Percentiles rank a stretch among this genome's conserved stretches.
phyloP scores from a whole-genome alignment of 768 basidiomycete genomes.

The Phlebiopsis flavidoalba region DNA sequence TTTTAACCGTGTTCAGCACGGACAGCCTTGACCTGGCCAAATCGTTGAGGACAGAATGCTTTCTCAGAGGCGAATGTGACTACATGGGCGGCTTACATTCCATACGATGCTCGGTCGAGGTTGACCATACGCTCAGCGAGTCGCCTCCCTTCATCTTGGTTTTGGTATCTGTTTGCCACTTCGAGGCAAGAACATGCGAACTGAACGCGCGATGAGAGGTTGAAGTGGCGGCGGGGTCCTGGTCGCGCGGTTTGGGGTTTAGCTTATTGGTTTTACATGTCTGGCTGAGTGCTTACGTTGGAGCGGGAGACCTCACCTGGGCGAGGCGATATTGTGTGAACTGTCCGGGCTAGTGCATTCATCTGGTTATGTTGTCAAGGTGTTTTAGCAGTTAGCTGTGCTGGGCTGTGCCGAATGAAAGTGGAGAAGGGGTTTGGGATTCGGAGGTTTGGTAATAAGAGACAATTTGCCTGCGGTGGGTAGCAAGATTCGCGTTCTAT shows the following conservation, averaged over 20 bases:
- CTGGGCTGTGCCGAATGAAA: constrained; percentile 6
- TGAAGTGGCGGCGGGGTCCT: constrained; percentile 21
- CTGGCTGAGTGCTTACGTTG: no score
- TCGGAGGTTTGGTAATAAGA: constrained; percentile 7
- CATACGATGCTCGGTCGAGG: constrained; percentile 80
- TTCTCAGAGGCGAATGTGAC: background rate
- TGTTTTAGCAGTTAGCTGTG: no score
- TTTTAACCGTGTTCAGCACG: constrained; percentile 86
- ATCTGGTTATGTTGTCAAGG: no score
- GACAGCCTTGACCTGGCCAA: constrained; percentile 70
- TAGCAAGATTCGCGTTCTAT: background rate
- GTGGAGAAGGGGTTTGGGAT: constrained; percentile 1
- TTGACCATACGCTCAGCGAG: constrained; percentile 94
- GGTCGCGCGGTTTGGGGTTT: no score
- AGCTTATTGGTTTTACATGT: no score
- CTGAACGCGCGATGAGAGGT: constrained; percentile 44
- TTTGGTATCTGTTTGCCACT: constrained; percentile 61
- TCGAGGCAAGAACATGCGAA: constrained; percentile 65
- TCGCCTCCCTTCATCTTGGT: constrained; percentile 91
- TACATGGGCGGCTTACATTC: constrained; percentile 41
- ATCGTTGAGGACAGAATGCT: constrained; percentile 9
- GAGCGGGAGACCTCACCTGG: background rate
- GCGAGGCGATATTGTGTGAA: constrained; percentile 7
- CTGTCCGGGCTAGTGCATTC: no score
- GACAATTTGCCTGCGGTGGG: constrained; percentile 10